A percentile compares a stretch with the other conserved stretches of the same genome.
These are phyloP conservation scores for Peronospora tabacina DNA, from an alignment of 352 stramenopile species.

Conservation along the genomic window DNA sequence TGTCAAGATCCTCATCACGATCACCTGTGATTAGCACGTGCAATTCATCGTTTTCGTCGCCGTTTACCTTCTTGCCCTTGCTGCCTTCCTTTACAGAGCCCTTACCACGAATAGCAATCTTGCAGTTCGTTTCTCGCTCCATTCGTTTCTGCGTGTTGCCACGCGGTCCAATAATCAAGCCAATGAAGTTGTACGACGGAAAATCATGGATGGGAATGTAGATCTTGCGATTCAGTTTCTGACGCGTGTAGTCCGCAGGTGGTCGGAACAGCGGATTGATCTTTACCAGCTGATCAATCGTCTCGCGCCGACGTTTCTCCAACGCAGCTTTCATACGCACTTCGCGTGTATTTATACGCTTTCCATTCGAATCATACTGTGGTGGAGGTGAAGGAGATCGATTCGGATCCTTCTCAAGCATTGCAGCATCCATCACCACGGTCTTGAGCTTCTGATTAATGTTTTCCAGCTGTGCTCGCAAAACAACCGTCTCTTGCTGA, in stretches of 20 bases:
- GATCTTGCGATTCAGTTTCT: constrained; percentile 93
- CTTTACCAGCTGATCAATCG: constrained; percentile 95
- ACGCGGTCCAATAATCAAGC: constrained; percentile 97
- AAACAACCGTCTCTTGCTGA: constrained; percentile 61
- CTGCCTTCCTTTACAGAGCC: constrained; percentile 96
- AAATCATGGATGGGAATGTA: constrained; percentile 97
- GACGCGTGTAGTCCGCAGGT: constrained; percentile 82
- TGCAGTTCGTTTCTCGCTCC: constrained; percentile 97
- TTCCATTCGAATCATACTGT: constrained; percentile 94
- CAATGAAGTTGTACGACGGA: constrained; percentile 99
- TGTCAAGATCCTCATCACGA: constrained; percentile 80
- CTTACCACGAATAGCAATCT: constrained; percentile 96
- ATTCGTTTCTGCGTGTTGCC: constrained; percentile 99
- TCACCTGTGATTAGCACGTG: constrained; percentile 93
- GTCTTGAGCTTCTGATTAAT: constrained; percentile 72
- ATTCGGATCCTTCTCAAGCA: constrained; percentile 82
- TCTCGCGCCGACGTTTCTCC: constrained; percentile 84
- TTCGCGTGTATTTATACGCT: constrained; percentile 94
- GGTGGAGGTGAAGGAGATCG: constrained; percentile 88
- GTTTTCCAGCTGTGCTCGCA: constrained; percentile 64
- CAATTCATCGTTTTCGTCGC: constrained; percentile 94
- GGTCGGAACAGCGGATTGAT: constrained; percentile 88
- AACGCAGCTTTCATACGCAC: constrained; percentile 90
- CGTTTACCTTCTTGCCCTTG: constrained; percentile 87
- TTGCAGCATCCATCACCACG: constrained; percentile 69